Evolutionary conservation across 306 rosid species (phyloP), one percentile per base, ranked within the genome.

Genomic region (Pachyrhizus erosus): DNA sequence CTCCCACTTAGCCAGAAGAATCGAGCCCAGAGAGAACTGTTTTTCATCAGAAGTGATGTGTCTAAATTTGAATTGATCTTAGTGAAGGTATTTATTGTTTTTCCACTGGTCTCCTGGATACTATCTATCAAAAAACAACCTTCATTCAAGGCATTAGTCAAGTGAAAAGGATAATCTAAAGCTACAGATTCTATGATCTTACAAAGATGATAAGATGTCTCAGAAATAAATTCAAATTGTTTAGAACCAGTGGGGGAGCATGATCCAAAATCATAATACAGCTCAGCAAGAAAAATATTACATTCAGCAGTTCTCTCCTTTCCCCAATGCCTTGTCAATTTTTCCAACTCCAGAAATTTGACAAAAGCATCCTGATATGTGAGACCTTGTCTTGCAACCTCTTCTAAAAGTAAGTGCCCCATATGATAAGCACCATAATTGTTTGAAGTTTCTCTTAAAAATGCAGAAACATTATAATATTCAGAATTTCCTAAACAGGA

Each of bases 1-100:
- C 97, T 91, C 70, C 99, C 98, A 76, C 98, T 93, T 74, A 96
- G 80, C 99, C 99, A 96, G 88, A 92, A 96, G 77, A 91, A 93
- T 17, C 92, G 93, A 82, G 86, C 86, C 99, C 99, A 96, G 67
- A 96, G 89, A 43, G 96, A 84, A 66, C 80, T 86, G 40, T 92
- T 86, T 66, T 78, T 85, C 73, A 82, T 80, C 77, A 85, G 70
- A 58, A 89, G 62, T 52, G 85, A 87, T 75, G 49, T 87, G 48
- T 81, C 90, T 66, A 71, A 68, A 76, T 70, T 57, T 70, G 85
- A 77, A 82, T 74, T 84, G 45, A 49, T 84, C 61, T 62, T 64
- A 33, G 55, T 51, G 29, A 89, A 84, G 80, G 60, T 83, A 39
- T 81, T 61, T 33, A 71, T 78, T 69, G 86, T 84, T 69, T 79